These are phyloP conservation scores for Wickerhamiella allomyrinae DNA, from an alignment of 805 yeast species.

Conservation along the genomic window DNA sequence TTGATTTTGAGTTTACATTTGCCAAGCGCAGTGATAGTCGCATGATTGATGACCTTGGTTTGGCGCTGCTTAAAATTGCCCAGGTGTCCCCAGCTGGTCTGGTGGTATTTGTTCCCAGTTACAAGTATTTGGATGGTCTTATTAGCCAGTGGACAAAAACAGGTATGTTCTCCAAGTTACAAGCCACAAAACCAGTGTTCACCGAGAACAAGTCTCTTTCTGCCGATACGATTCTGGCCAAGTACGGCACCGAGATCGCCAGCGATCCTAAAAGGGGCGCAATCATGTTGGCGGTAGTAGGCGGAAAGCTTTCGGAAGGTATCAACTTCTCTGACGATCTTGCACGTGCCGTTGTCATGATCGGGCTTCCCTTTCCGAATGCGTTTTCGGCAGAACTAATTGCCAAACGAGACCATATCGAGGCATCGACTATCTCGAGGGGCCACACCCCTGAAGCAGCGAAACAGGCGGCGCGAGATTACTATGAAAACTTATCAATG, in stretches of 20 bases:
- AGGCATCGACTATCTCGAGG: constrained; percentile 30
- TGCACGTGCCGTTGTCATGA: constrained; percentile 77
- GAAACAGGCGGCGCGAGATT: constrained; percentile 35
- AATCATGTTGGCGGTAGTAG: constrained; percentile 68
- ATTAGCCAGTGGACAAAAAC: constrained; percentile 37
- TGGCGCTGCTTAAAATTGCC: constrained; percentile 31
- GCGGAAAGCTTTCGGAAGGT: constrained; percentile 88
- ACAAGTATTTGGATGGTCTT: constrained; percentile 47
- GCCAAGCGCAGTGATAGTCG: constrained; percentile 37
- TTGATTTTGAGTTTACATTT: constrained; percentile 51
- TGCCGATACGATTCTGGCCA: constrained; percentile 34
- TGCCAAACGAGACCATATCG: constrained; percentile 55
- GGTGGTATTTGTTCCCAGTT: constrained; percentile 78
- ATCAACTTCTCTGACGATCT: constrained; percentile 77
- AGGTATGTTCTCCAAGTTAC: constrained; percentile 19
- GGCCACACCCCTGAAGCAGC: constrained; percentile 33
- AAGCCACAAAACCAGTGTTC: constrained; percentile 28
- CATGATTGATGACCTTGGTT: constrained; percentile 40
- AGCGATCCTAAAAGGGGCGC: constrained; percentile 35
- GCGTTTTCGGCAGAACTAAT: constrained; percentile 66
- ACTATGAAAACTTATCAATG: constrained; percentile 78
- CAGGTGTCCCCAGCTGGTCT: constrained; percentile 52
- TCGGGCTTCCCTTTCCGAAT: constrained; percentile 86
- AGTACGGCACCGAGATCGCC: constrained; percentile 26
- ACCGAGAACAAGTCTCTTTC: constrained; percentile 38